These are phyloP conservation scores for Paramyrothecium sp. DNA, from an alignment of 2,329 filamentous ascomycete species.

Conservation along the genomic window DNA sequence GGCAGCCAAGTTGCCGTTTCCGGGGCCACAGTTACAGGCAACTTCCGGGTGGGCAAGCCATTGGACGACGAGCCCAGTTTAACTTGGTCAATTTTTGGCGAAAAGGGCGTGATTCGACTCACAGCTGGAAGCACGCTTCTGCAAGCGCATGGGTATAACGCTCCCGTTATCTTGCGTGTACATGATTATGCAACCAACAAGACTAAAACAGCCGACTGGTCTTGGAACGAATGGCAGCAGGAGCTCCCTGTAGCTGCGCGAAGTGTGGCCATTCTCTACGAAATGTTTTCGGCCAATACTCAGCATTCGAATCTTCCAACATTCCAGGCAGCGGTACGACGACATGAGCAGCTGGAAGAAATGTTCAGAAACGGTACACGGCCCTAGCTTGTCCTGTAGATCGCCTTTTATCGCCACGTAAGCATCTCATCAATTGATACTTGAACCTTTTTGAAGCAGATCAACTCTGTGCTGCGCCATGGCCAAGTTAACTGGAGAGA, in stretches of 20 bases:
- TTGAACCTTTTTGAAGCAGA: too few species aligned
- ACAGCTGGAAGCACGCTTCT: slow-evolving; percentile 21
- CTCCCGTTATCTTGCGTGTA: slow-evolving; percentile 45
- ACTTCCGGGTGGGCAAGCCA: slow-evolving; percentile 44
- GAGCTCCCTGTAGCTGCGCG: slow-evolving; percentile 41
- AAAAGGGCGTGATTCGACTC: slow-evolving; percentile 48
- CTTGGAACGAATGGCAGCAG: slow-evolving; percentile 45
- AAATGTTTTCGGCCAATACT: slow-evolving; percentile 43
- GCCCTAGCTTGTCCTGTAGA: too few species aligned
- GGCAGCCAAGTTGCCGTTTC: slow-evolving; percentile 18
- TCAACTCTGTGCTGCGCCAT: too few species aligned
- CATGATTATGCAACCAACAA: slow-evolving; percentile 46
- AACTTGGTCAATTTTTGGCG: slow-evolving; percentile 50
- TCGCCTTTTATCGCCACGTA: too few species aligned
- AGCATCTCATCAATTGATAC: too few species aligned
- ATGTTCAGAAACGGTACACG: not conserved
- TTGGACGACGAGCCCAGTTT: slow-evolving; percentile 45
- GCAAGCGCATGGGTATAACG: slow-evolving; percentile 29
- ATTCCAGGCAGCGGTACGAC: slow-evolving; percentile 36
- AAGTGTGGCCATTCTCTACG: slow-evolving; percentile 55
- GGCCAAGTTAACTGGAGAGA: too few species aligned
- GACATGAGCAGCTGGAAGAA: not conserved
- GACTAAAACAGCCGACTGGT: slow-evolving; percentile 40
- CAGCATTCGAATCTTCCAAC: slow-evolving; percentile 20
- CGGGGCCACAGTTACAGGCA: slow-evolving; percentile 39